Base-by-base conservation (phyloP, 23 red algal species). In the Gracilariopsis chorda region DNA sequence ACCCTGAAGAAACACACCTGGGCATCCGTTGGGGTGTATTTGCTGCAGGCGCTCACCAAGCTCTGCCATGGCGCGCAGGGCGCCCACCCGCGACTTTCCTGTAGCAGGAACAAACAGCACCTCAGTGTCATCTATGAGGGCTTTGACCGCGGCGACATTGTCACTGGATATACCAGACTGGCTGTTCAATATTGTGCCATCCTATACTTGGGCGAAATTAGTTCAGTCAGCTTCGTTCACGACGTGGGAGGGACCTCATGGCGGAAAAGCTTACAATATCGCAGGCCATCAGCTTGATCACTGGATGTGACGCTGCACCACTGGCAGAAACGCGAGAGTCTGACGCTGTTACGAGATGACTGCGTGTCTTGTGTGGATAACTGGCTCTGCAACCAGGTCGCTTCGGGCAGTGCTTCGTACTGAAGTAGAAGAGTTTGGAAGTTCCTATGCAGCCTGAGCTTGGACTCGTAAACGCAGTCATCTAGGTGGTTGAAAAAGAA, bases 1-100 rank as follows among this genome's bases (percentile, higher is more conserved):
- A 23, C 96, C 96, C 68, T 98, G 96, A 27, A 98, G 56, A 59
- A 88, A 98, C 1, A 98, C 92, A 35, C 96, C 96, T 37, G 93
- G 92, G 27, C 75, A 88, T 33, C 90, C 94, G 57, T 69, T 40
- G 4, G 62, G 74, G 63, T 92, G 80, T 21, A 45, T 76, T 25
- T 60, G 58, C 3, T 45, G 32, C 32, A 98, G 57, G 32, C 84
- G 35, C 35, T 78, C 39, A 3, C 80, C 93, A n/a, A 98, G 73
- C 23, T 55, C 59, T 30, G 61, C 82, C 60, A 98, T 88, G 2
- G 88, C 73, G 33, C 81, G 74, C 21, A 98, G 48, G 10, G 92
- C 87, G 23, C 96, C 96, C 12, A 35, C 30, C 2, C 96, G 63
- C 1, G 96, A 95, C 80, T 98, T 98, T 63, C 96, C 96, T 20